Conservation (phyloP, 75 land plant species). For the Cryptomeria japonica region DNA sequence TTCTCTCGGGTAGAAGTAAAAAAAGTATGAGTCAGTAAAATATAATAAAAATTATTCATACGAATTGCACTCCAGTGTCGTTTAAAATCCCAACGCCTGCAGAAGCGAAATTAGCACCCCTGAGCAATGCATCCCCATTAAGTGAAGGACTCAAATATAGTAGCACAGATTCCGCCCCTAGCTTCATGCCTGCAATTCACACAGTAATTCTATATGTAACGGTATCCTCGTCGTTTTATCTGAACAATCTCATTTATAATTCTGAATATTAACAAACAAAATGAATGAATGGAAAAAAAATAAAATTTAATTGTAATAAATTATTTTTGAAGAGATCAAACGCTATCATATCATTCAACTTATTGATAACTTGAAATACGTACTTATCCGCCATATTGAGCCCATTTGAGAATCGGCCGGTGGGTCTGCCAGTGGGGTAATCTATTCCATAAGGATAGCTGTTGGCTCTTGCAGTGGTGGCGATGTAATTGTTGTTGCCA, state of each 20-base stretch:
- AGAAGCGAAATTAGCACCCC: conserved; percentile 38
- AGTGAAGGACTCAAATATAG: conserved; percentile 32
- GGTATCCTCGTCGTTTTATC: too few relatives aligned
- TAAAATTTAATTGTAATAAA: too few relatives aligned
- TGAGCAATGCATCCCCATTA: conserved; percentile 17
- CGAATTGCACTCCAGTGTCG: conserved; percentile 11
- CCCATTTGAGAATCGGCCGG: conserved; percentile 24
- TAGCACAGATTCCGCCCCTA: conserved; percentile 17
- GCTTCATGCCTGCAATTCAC: conserved; percentile 14
- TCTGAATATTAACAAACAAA: too few relatives aligned
- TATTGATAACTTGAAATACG: not conserved
- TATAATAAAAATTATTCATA: not conserved
- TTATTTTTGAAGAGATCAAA: too few relatives aligned
- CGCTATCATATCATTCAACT: too few relatives aligned
- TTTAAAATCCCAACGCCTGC: conserved; percentile 31
- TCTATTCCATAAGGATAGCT: conserved; percentile 21
- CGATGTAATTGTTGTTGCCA: conserved; percentile 22
- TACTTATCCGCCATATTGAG: conserved; percentile 13
- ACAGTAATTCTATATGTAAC: not conserved
- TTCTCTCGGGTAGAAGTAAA: too few relatives aligned
- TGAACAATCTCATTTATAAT: too few relatives aligned
- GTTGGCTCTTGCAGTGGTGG: conserved; percentile 9
- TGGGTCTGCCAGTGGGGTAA: conserved; percentile 3
- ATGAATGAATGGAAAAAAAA: too few relatives aligned
- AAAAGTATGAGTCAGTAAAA: too few relatives aligned